Evolutionary conservation across 2,329 filamentous ascomycete species (phyloP).

Genomic region (Chalara sp.): DNA sequence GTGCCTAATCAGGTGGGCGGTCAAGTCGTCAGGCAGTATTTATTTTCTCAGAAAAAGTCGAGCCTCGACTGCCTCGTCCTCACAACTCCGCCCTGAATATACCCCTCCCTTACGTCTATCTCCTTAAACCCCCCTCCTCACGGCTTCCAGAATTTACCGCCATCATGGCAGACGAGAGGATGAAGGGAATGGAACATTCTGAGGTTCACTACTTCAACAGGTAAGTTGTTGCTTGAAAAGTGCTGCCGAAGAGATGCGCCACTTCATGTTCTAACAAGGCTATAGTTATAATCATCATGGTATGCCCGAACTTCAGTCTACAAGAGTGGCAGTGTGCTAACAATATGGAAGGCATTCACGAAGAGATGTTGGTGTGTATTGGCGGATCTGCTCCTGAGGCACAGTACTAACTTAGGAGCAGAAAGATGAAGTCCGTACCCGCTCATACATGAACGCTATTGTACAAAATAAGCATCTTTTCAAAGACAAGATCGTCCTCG

Average conservation of each 20-base stretch:
- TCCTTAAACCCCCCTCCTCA: conserved; percentile 1
- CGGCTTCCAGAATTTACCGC: conserved; percentile 3
- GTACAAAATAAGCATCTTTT: conserved; percentile 94
- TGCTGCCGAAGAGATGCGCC: no score
- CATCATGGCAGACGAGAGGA: conserved; percentile 46
- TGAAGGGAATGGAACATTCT: conserved; percentile 41
- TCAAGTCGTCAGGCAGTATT: no score
- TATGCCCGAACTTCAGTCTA: conserved; percentile 35
- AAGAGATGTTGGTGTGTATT: conserved; percentile 88
- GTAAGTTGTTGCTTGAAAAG: conserved; percentile 38
- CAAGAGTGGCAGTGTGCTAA: conserved; percentile 25
- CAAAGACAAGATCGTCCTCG: conserved; percentile 88
- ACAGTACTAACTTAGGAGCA: conserved; percentile 32
- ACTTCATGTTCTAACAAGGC: not conserved
- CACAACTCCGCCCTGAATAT: not conserved
- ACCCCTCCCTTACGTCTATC: conserved; percentile 1
- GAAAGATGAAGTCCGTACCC: conserved; percentile 98
- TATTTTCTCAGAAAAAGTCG: no score
- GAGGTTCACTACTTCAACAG: conserved; percentile 99
- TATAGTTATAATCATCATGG: conserved; percentile 95
- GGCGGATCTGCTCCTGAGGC: conserved; percentile 10
- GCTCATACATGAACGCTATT: conserved; percentile 95
- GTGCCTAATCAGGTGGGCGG: no score
- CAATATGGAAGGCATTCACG: conserved; percentile 68
- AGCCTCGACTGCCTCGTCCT: no score